These are phyloP conservation scores for Didymella glomerata DNA, from an alignment of 2,329 filamentous ascomycete genomes.

Conservation along the genomic window DNA sequence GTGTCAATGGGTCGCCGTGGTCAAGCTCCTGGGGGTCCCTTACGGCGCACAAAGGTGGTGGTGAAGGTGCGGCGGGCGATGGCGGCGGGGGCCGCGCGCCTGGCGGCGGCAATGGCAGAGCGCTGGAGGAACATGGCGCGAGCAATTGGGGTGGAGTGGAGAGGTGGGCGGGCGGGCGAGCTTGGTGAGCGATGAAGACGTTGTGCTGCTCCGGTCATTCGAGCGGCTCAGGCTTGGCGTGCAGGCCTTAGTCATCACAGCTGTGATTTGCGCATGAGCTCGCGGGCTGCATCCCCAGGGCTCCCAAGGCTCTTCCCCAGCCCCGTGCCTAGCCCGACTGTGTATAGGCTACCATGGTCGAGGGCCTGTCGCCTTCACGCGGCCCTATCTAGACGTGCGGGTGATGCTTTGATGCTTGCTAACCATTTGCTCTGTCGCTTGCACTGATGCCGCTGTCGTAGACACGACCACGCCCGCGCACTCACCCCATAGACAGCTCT, in stretches of 20 bases:
- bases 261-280: not conserved
- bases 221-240: conserved; percentile 4
- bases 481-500: not conserved
- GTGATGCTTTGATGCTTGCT: conserved; percentile 7
- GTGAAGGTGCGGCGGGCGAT: conserved; percentile 57
- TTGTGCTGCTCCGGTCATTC: conserved; percentile 22
- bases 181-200: conserved; percentile 37
- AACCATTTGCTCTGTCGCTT: conserved; percentile 2
- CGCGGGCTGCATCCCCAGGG: not conserved
- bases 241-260: conserved; percentile 10
- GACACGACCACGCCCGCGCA: not conserved
- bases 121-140: conserved; percentile 59
- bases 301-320: not conserved
- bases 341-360: not conserved
- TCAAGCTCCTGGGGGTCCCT: conserved; percentile 44
- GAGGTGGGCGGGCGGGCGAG: conserved; percentile 40
- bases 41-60: conserved; percentile 58
- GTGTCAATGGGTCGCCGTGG: conserved; percentile 45
- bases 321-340: conserved; percentile 1
- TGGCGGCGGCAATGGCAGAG: conserved; percentile 58
- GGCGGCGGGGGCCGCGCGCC: conserved; percentile 55
- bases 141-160: conserved; percentile 48
- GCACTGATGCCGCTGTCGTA: conserved; percentile 12
- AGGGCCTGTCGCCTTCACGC: not conserved
- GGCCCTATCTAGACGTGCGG: not conserved